Evolutionary conservation across 345 rosid genomes (phyloP).

Genomic region (Carallia pectinifolia): DNA sequence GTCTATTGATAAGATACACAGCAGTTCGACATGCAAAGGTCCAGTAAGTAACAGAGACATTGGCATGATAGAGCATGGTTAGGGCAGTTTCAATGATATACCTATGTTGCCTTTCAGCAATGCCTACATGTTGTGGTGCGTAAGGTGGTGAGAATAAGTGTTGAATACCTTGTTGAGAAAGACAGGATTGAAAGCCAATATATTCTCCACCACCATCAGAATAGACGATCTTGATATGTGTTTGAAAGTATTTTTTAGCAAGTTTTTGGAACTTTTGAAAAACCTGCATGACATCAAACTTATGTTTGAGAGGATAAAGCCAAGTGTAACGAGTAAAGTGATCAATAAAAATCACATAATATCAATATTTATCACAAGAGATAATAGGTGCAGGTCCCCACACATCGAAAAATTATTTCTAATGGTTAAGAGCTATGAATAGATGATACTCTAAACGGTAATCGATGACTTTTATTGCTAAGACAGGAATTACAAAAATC

Average conservation of each 20-base stretch:
- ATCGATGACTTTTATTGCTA: too few species aligned
- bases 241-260: neutral
- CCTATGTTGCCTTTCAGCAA: too few species aligned
- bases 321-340: neutral
- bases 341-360: neutral
- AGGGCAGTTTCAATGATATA: too few species aligned
- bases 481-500: too few species aligned
- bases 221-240: neutral
- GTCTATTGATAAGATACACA: too few species aligned
- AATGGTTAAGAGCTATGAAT: neutral
- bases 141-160: neutral
- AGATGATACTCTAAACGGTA: neutral
- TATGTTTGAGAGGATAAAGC: neutral
- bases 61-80: too few species aligned
- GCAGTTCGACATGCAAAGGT: too few species aligned
- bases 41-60: too few species aligned
- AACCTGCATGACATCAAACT: neutral
- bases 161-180: neutral
- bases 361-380: neutral
- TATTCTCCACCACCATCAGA: neutral
- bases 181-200: too few species aligned
- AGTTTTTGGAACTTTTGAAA: neutral
- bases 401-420: neutral
- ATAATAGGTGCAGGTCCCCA: neutral
- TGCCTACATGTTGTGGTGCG: neutral